Evolutionary conservation across 1,284 basidiomycete genomes (phyloP), one percentile per base, ranked within the genome.

Genomic region (Bjerkandera adusta): DNA sequence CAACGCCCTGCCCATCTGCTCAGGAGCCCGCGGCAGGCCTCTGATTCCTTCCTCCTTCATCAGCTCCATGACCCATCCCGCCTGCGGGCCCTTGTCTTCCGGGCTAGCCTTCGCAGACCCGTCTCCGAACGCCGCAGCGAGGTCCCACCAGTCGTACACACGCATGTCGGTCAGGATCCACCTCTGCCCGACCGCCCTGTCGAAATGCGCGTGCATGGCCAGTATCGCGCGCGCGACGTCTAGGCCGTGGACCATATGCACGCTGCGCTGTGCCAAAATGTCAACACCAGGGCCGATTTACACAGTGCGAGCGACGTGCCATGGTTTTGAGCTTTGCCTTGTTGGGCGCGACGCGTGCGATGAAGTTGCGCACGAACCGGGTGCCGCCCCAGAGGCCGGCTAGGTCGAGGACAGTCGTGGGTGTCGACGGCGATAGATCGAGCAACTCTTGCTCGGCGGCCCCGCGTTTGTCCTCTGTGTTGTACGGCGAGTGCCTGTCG

Each of bases 131-230:
- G 76, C 72, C 5, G 74, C 73, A 1, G 76, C 78, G 6, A 84
- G 66, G 53, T 83, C 81, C 80, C 81, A 85, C 81, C 80, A 83
- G 57, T 85, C 78, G 56, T 83, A 81, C 25, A 83, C 73, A 6
- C 80, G 70, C 13, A 69, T 66, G 55, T 86, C 81, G 6, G 75
- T 78, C 20, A 83, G 59, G 8, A 82, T 55, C 79, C 79, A 81
- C 6, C 77, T 71, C 54, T 80, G 68, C 3, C 77, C 77, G 8
- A 55, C 51, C 1, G 76, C 71, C 39, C 65, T 68, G 11, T 55
- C 54, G 49, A 73, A 75, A 35, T 73, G 51, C 1, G 44, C 50
- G 52, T 77, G 76, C 8, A 81, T 68, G 15, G 77, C 76, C 20
- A 85, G 60, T 48, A 85, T 73, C 13, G 76, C 77, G 12, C 77